A percentile compares a stretch with the other conserved stretches of the same genome.
These are phyloP conservation scores for Emydomyces testavorans DNA, from an alignment of 2,329 filamentous ascomycete genomes.

Conservation along the genomic window DNA sequence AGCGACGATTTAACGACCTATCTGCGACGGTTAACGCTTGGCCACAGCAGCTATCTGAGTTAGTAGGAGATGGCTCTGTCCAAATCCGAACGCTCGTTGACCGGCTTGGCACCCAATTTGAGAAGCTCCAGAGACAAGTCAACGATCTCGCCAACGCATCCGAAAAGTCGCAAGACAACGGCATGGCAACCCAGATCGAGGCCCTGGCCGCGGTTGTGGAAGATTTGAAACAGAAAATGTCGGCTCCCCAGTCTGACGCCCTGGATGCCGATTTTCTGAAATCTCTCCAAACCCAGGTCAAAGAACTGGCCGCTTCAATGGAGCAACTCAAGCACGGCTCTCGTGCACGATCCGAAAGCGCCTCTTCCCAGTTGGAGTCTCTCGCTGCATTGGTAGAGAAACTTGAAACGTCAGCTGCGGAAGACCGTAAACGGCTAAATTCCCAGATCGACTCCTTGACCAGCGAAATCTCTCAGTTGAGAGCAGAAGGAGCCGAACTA, in stretches of 20 bases:
- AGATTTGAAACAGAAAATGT: too few species aligned
- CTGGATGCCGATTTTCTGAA: neutral
- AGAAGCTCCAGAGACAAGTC: constrained; percentile 2
- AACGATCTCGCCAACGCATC: neutral
- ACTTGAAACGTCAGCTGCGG: too few species aligned
- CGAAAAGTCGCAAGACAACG: neutral
- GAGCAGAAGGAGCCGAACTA: neutral
- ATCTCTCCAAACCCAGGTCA: neutral
- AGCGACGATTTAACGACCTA: neutral
- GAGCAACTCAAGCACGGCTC: too few species aligned
- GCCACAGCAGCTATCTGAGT: neutral
- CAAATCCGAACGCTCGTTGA: constrained; percentile 1
- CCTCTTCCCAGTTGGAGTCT: too few species aligned
- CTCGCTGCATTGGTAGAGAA: too few species aligned
- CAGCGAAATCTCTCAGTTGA: neutral
- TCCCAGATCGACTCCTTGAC: too few species aligned
- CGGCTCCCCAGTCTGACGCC: neutral
- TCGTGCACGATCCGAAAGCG: too few species aligned
- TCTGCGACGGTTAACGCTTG: neutral
- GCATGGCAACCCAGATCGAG: neutral
- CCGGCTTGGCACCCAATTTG: neutral
- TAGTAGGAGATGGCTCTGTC: neutral
- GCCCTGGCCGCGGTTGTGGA: too few species aligned
- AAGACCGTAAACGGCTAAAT: too few species aligned
- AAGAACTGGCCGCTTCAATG: neutral